phyloP scores from a whole-genome alignment of 73 alveolate species.

The Paramecium tetraurelia region DNA sequence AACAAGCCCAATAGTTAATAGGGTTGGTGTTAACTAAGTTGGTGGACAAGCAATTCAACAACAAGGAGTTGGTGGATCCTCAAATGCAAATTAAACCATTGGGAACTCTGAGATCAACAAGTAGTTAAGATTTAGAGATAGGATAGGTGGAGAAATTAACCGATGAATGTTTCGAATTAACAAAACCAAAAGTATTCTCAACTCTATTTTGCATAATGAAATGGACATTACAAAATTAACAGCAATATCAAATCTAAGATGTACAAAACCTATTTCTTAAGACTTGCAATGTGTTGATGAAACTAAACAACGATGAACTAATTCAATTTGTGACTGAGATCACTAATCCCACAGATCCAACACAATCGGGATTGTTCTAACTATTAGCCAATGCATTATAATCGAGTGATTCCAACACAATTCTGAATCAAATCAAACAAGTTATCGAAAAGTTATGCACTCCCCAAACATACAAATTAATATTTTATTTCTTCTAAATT shows the following conservation, averaged over 20 bases:
- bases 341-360: slow-evolving; percentile 9
- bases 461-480: not conserved
- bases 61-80: not conserved
- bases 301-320: not conserved
- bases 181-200: not conserved
- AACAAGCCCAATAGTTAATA: not conserved
- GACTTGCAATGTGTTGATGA: not conserved
- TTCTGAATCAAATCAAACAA: not conserved
- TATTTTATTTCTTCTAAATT: not conserved
- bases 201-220: not conserved
- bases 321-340: not conserved
- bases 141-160: not conserved
- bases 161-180: slow-evolving; percentile 25
- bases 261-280: not conserved
- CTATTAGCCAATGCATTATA: not conserved
- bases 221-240: not conserved
- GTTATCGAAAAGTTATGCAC: not conserved
- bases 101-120: slow-evolving; percentile 37
- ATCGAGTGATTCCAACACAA: not conserved
- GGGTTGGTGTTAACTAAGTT: not conserved
- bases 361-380: not conserved
- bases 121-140: slow-evolving; percentile 7
- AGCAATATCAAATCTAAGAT: not conserved
- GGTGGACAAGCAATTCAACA: not conserved
- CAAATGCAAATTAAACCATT: not conserved